Evolutionary conservation across 2,329 filamentous ascomycete species (phyloP), one percentile per base, ranked within the genome.

Genomic region (Orbilia quercus): DNA sequence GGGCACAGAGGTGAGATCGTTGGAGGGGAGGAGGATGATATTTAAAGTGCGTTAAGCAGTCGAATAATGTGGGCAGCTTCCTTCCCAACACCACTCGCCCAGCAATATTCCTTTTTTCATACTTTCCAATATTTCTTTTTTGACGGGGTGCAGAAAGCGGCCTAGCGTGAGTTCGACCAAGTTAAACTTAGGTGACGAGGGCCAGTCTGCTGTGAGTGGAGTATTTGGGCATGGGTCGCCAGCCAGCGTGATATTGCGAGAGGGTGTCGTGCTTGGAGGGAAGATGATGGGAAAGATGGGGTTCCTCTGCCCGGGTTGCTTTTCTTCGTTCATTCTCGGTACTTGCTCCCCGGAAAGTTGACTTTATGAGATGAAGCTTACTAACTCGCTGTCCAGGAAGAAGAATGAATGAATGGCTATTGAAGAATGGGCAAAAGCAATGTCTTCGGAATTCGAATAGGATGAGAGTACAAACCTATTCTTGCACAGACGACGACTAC

Each of bases 141-240:
- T 40, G 51, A 28, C 42, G 25, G 40, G 20, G 38, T 22, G 20
- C 12, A 16, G 40, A 48, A 69, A 48, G 5, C 11, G 25, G 64
- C 18, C 42, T 69, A 62, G 64, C 48, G 38, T 28, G 7, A 18
- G n/a, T 23, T 36, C 7, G 42, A 28, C 42, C 64, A 55, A 69
- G 64, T 69, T 69, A 69, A 69, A 69, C 64, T 69, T 69, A 69
- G 42, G 64, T 60, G 64, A 71, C 58, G 66, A 57, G 65, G 50
- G 22, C 40, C 51, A 42, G 40, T 60, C 64, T 51, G 55, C 55
- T 69, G 18, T 47, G 47, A 60, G 47, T 60, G 64, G 64, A 69
- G 55, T 54, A 62, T 62, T 60, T 11, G 31, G 38, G 40, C 55
- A 59, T 59, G 44, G 44, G 53, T 57, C 51, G 20, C 11, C n/a